Evolutionary conservation across 257 asterid genomes (phyloP).

Genomic region (Apocynum venetum): DNA sequence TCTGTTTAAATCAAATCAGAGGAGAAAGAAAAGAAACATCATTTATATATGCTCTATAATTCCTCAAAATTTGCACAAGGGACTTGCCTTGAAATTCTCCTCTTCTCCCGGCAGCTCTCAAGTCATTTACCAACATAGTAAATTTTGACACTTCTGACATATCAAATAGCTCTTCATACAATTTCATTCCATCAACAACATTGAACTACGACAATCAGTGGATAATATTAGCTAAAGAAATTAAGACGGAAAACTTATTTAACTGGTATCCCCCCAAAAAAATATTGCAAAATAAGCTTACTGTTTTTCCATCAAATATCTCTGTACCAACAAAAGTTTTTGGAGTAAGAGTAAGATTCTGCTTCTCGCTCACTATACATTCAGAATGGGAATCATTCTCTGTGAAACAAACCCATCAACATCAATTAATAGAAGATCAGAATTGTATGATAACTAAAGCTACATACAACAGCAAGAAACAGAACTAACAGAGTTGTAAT

Average conservation of each 20-base stretch:
- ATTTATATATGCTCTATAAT: background rate
- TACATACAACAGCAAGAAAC: background rate
- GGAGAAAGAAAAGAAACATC: background rate
- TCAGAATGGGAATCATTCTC: constrained; percentile 42
- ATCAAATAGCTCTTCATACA: constrained; percentile 54
- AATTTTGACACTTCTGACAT: constrained; percentile 60
- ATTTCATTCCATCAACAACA: constrained; percentile 77
- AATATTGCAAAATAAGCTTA: constrained; percentile 20
- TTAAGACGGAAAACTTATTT: background rate
- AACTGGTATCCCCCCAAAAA: background rate
- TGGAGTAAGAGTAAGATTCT: constrained; percentile 38
- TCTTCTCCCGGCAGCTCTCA: constrained; percentile 81
- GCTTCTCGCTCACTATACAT: constrained; percentile 33
- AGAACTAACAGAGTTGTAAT: background rate
- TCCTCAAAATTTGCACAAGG: constrained; percentile 2
- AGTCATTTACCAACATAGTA: constrained; percentile 56
- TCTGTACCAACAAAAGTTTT: constrained; percentile 65
- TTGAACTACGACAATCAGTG: constrained; percentile 45
- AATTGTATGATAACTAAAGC: background rate
- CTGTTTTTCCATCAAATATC: constrained; percentile 62
- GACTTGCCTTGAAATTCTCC: constrained; percentile 78
- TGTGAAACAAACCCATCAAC: constrained; percentile 40
- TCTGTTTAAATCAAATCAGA: background rate
- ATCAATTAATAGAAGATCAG: constrained; percentile 14
- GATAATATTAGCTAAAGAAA: constrained; percentile 8